Percentiles rank a stretch among this genome's conserved stretches.
phyloP scores from a whole-genome alignment of 2,329 filamentous ascomycete species.

The Colletotrichum kahawae region DNA sequence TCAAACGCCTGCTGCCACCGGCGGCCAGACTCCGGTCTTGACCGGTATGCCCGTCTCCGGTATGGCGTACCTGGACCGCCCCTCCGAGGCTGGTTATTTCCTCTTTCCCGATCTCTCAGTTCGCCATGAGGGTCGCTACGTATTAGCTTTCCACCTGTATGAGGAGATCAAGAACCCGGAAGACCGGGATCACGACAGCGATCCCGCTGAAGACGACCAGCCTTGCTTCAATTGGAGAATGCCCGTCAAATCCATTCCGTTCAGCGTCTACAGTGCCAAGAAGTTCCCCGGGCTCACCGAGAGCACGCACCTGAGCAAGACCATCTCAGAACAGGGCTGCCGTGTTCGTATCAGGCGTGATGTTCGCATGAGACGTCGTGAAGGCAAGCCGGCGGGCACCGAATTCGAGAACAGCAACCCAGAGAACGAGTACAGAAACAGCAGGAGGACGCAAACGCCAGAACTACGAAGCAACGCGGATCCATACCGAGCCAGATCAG shows the following conservation, averaged over 20 bases:
- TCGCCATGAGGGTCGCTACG: conserved; percentile 91
- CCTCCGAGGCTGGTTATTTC: conserved; percentile 83
- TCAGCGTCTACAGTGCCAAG: conserved; percentile 94
- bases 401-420: conserved; percentile 67
- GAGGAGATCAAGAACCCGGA: conserved; percentile 88
- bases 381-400: conserved; percentile 65
- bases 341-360: conserved; percentile 94
- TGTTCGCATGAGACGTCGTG: conserved; percentile 87
- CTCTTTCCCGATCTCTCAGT: conserved; percentile 97
- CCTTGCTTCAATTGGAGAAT: conserved; percentile 82
- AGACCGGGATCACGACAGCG: conserved; percentile 69
- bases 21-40: conserved; percentile 70
- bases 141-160: conserved; percentile 90
- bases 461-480: conserved; percentile 21
- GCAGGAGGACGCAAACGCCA: conserved; percentile 33
- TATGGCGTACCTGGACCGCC: conserved; percentile 94
- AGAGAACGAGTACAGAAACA: conserved; percentile 54
- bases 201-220: conserved; percentile 43
- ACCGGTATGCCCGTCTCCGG: conserved; percentile 95
- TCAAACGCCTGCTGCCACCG: conserved; percentile 67
- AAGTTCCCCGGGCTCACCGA: conserved; percentile 95
- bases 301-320: conserved; percentile 86
- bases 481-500: conserved; percentile 57
- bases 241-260: conserved; percentile 86
- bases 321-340: conserved; percentile 95